Base-by-base conservation (phyloP, 106 monocot genomes). In the Xerophyta viscosa region DNA sequence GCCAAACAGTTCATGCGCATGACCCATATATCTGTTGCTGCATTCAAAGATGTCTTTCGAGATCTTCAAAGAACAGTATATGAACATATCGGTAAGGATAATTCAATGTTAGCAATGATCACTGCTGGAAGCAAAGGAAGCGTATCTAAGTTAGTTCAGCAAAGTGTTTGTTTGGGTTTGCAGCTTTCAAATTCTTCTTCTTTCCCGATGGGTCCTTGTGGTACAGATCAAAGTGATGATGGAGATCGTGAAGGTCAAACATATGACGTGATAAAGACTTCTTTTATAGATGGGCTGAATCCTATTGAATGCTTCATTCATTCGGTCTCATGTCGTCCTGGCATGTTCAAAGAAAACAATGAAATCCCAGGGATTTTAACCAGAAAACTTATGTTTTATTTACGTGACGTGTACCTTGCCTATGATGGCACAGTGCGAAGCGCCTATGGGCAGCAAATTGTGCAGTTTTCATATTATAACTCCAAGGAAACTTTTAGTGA, bases 391-490 rank as follows among this genome's bases (percentile, higher is more conserved):
- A 90, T 86, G 86, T 83, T 78, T 71, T 59, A 71, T 50, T 65
- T 86, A 76, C 65, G 98, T 27, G 98, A 98, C 66, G 18, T 86
- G 12, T 82, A 77, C 50, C 28, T 68, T 58, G 76, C 78, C 27
- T 90, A 98, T 80, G 98, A 98, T 77, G 86, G 86, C 31, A 81
- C 82, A 0, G 82, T 98, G 11, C 78, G 98, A 69, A 86, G 56
- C 77, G 29, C 67, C 27, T 79, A 69, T 72, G 86, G 86, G 2
- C 77, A 88, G 24, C 76, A 90, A 52, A 31, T 98, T 42, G 66
- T 98, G 22, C 82, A 83, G 24, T 98, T 98, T 50, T 67, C 58
- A 42, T 77, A 79, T 67, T 39, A 58, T 46, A 52, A 27, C 29
- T 29, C 77, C 44, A 52, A 57, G 5, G 54, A 48, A 3, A 29